Conservation (phyloP, 2,329 filamentous ascomycete species). For the Diaporthe vexans region DNA sequence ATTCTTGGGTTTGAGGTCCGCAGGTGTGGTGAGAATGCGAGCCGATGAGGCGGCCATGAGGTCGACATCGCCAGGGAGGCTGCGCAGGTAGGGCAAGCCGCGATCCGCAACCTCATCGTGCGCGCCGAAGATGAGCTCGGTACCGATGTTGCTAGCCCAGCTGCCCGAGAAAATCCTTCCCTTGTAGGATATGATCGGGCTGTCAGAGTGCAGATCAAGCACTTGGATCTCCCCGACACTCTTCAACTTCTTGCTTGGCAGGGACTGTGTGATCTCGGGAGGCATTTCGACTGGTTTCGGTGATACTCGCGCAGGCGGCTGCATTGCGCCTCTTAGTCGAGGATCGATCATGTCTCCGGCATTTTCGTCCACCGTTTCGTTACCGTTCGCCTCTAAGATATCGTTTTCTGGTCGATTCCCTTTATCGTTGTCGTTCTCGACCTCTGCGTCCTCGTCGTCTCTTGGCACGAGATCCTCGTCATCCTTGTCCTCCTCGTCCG, state of each 20-base stretch:
- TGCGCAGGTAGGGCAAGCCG: constrained; percentile 62
- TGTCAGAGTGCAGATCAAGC: constrained; percentile 81
- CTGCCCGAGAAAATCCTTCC: constrained; percentile 83
- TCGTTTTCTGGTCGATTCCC: constrained; percentile 37
- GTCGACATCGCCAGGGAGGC: constrained; percentile 72
- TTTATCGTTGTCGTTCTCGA: constrained; percentile 41
- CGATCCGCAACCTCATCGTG: constrained; percentile 55
- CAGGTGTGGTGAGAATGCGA: constrained; percentile 77
- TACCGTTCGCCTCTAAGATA: constrained; percentile 20
- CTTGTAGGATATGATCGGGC: constrained; percentile 85
- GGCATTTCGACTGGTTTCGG: constrained; percentile 36
- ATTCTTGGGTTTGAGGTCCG: constrained; percentile 66
- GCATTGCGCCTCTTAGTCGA: constrained; percentile 21
- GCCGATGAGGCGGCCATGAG: constrained; percentile 79
- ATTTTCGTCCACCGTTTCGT: constrained; percentile 32
- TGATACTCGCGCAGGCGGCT: constrained; percentile 27
- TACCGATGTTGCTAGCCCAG: constrained; percentile 88
- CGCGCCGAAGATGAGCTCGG: constrained; percentile 80
- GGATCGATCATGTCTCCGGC: constrained; percentile 38
- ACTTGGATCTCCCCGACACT: constrained; percentile 74
- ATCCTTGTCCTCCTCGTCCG: constrained; percentile 42
- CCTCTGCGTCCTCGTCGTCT: constrained; percentile 39
- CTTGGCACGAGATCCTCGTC: constrained; percentile 38
- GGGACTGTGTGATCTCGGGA: background rate
- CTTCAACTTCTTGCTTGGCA: constrained; percentile 28